phyloP scores from a whole-genome alignment of 2,329 filamentous ascomycete genomes.

The Sarocladium strictum region DNA sequence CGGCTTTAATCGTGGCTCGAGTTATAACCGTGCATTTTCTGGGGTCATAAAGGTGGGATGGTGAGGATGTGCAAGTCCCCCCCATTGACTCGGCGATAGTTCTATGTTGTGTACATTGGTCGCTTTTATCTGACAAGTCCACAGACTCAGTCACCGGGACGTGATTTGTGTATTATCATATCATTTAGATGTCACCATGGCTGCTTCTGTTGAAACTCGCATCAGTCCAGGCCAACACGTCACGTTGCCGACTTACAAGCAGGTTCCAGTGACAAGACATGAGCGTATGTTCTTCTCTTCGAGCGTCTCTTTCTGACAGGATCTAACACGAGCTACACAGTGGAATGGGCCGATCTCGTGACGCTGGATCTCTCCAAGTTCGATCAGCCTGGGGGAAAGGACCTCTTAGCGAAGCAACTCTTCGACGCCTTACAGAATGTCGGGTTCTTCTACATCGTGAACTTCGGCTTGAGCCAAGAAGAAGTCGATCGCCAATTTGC shows the following conservation, averaged over 20 bases:
- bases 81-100: no score
- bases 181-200: constrained; percentile 9
- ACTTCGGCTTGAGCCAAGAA: constrained; percentile 56
- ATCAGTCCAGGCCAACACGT: constrained; percentile 14
- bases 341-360: constrained; percentile 50
- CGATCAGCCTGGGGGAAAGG: constrained; percentile 47
- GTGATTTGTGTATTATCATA: no score
- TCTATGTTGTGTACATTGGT: no score
- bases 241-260: constrained; percentile 24
- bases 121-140: no score
- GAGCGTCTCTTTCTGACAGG: not conserved
- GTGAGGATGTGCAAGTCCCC: no score
- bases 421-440: constrained; percentile 46
- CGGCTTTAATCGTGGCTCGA: not conserved
- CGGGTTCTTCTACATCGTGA: constrained; percentile 57
- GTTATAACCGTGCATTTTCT: not conserved
- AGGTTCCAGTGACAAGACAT: constrained; percentile 27
- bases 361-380: constrained; percentile 52
- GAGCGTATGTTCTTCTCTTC: constrained; percentile 23
- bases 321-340: not conserved
- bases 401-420: constrained; percentile 46
- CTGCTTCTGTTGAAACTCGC: constrained; percentile 2
- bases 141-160: no score
- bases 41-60: no score
- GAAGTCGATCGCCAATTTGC: constrained; percentile 56